Conservation (phyloP, 495 filamentous ascomycete species). For the Tuber magnatum region DNA sequence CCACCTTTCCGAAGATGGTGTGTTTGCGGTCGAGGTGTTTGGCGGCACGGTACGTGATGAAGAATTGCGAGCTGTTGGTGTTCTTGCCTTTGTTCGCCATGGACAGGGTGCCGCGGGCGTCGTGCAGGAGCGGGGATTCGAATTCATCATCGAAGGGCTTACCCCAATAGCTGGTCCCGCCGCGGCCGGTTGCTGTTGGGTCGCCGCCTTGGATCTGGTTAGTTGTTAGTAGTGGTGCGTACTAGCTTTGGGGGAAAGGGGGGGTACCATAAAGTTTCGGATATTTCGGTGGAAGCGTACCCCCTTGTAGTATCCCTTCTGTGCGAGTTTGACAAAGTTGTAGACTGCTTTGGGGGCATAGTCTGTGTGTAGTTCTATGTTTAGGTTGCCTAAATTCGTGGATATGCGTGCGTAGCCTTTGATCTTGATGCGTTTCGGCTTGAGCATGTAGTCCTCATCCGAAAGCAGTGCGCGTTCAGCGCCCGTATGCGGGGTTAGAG, state of each 20-base stretch:
- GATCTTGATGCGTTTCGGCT: slow-evolving; percentile 73
- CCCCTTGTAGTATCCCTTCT: slow-evolving; percentile 80
- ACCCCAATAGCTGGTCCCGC: slow-evolving; percentile 81
- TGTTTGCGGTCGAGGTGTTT: slow-evolving; percentile 89
- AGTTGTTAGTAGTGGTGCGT: background rate
- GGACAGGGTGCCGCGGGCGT: slow-evolving; percentile 67
- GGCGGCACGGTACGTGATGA: slow-evolving; percentile 76
- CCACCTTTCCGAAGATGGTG: slow-evolving; percentile 85
- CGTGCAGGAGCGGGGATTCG: slow-evolving; percentile 75
- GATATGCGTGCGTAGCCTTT: slow-evolving; percentile 86
- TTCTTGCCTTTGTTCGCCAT: slow-evolving; percentile 99
- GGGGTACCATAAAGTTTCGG: slow-evolving; percentile 69
- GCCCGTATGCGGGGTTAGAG: slow-evolving; percentile 83
- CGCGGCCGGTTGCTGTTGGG: slow-evolving; percentile 79
- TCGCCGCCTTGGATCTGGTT: slow-evolving; percentile 78
- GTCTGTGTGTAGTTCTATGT: slow-evolving; percentile 84
- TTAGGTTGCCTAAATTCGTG: slow-evolving; percentile 74
- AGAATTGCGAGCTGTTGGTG: slow-evolving; percentile 92
- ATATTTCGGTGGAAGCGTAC: slow-evolving; percentile 88
- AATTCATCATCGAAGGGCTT: slow-evolving; percentile 90
- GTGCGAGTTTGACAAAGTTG: slow-evolving; percentile 87
- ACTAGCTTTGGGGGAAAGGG: background rate
- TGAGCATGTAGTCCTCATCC: slow-evolving; percentile 93
- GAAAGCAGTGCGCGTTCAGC: slow-evolving; percentile 74
- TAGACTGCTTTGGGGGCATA: slow-evolving; percentile 86